Base-by-base conservation (phyloP, 2,329 filamentous ascomycete genomes). In the Tricladium varicosporioides region DNA sequence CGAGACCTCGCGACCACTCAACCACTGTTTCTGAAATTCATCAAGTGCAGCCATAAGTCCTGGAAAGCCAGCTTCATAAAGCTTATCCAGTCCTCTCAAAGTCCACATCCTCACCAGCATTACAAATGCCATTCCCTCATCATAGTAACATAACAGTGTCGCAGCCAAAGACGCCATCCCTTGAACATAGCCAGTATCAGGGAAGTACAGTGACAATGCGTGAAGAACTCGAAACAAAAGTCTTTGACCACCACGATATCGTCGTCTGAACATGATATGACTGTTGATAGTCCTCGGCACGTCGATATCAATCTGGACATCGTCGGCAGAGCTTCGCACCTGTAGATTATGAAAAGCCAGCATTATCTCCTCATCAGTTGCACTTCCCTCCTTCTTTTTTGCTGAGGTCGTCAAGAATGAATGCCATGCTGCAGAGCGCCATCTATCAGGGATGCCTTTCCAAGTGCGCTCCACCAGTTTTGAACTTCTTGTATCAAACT, bases 81-180 rank as follows among this genome's bases (percentile, higher is more conserved):
- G 81, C 47, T 86, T 82, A 65, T 92, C 90, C 11, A 99, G 79
- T 1, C 94, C 93, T 57, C 94, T 86, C 58, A 95, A 79, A 69
- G 91, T 85, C 91, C 93, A 99, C 69, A 99, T 80, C 19, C 94
- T 85, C n/a, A 95, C 92, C 53, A 97, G 77, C 94, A 99, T 97
- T 48, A 97, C 85, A 67, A 99, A 99, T 5, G 91, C 87, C 65
- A 86, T 86, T 72, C 97, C 94, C 73, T 99, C 94, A 63, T 97
- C 93, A 72, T 92, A 99, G 71, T 99, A 99, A 70, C 93, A 96
- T 5, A 99, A 83, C 16, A 99, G 78, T 0, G 94, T 97, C 1
- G 93, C 93, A 1, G 91, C 92, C 42, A 97, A 78, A 18, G 92
- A 90, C 14, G 93, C 94, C 94, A 99, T 99, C 53, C 94, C 94